A percentile compares a stretch with the other conserved stretches of the same genome.
phyloP scores from a whole-genome alignment of 306 rosid genomes.

The Benincasa hispida region DNA sequence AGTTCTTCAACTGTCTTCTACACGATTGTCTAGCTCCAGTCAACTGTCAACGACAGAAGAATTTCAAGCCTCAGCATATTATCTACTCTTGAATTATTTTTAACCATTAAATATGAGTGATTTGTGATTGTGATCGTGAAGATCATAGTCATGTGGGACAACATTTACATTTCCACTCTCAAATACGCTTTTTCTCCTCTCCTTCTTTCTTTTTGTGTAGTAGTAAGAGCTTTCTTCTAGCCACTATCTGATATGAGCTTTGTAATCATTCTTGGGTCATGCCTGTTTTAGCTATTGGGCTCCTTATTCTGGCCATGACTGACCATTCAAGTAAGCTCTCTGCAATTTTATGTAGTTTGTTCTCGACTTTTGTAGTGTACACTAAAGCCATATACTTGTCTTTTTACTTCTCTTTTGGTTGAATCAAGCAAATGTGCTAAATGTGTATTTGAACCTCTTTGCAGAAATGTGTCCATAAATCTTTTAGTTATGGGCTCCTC shows the following conservation, averaged over 20 bases:
- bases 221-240: not conserved
- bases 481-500: not conserved
- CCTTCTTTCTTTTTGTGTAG: not conserved
- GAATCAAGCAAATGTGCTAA: not conserved
- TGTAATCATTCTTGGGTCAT: constrained; percentile 15
- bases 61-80: no score
- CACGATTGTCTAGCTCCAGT: no score
- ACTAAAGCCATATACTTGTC: not conserved
- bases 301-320: constrained; percentile 51
- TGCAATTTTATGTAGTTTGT: not conserved
- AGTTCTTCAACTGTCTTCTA: no score
- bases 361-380: not conserved
- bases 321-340: constrained; percentile 46
- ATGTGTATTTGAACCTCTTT: not conserved
- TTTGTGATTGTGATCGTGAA: no score
- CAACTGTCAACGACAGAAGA: no score
- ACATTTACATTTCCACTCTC: constrained; percentile 2
- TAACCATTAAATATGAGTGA: no score
- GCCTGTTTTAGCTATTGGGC: constrained; percentile 36
- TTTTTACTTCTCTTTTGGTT: not conserved
- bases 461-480: not conserved
- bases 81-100: no score
- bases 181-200: not conserved
- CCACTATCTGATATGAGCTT: constrained; percentile 3
- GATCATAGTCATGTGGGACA: no score